Evolutionary conservation across 257 asterid genomes (phyloP), one percentile per base, ranked within the genome.

Genomic region (Solanum ossicruentum): DNA sequence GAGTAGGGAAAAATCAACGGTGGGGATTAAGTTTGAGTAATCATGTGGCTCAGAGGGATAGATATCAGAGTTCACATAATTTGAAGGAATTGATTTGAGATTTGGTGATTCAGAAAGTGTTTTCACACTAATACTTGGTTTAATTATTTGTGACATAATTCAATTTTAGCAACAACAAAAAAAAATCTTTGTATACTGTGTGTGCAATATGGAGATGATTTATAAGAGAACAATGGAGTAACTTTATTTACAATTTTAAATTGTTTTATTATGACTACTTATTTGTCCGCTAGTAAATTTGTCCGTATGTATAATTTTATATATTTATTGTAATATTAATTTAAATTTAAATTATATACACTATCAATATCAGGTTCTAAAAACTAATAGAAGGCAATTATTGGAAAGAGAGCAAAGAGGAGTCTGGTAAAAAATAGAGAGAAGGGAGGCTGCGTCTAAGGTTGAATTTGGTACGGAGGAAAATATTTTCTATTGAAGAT

Each of bases 41-140:
- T 47, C 12, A 15, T 60, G 39, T n/a, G 88, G 80, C 20, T 92
- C 88, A n/a, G 79, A 36, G 16, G 93, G 87, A 58, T 81, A 39
- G 8, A 77, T 77, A 18, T 79, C 43, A 91, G 58, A 75, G 89
- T 87, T 84, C 72, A 86, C 85, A 84, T 92, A 93, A 47, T 86
- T 86, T 0, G 93, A 83, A n/a, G 97, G 97, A 56, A 93, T 86
- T 63, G 90, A 87, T 61, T 36, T 79, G 80, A 93, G 91, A 61
- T 86, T 69, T 5, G 87, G 70, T 8, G 88, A 89, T 84, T 92
- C 91, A 6, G 95, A 66, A 6, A 93, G 89, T 43, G 65, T 43
- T 86, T 89, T 92, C 10, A 91, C 91, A 52, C 55, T 83, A 49
- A 26, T 51, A 0, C 10, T 7, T 49, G 82, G 63, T 15, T 77